Base-by-base conservation (phyloP, 495 filamentous ascomycete genomes). In the Penicillium angulare region DNA sequence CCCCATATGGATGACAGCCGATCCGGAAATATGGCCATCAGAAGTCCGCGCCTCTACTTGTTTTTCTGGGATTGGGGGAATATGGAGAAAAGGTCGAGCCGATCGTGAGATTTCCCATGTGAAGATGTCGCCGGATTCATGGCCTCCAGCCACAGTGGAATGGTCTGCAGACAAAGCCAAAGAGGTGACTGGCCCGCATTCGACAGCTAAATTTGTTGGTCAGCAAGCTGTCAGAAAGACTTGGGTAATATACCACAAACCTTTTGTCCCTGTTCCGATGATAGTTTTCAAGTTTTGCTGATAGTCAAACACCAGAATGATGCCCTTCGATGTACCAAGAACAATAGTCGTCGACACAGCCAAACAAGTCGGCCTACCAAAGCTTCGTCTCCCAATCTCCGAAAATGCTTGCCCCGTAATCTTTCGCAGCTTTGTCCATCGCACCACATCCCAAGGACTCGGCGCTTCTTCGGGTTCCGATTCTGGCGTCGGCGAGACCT, bases 241-340 rank as follows among this genome's bases (percentile, higher is more conserved):
- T 32, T 7, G n/a, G 10, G 26, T 33, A 12, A 38, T 8, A 17
- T 20, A 49, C 33, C 15, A 56, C 61, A 21, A 47, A 61, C 90
- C 91, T 80, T 92, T 95, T 17, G 92, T 97, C 32, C 92, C 90
- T n/a, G 84, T 85, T 12, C 93, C 93, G 59, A 99, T 88, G 44
- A 97, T 92, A 55, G 86, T 83, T 71, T 95, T 95, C 49, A 97
- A 72, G 56, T 84, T 95, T 67, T 99, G 93, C 64, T 92, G 87
- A 67, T 96, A 97, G 69, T 99, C 95, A 73, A 97, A 97, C 36
- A 96, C 82, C 63, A 99, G 72, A 34, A 97, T 86, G 61, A 95
- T 87, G 16, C 93, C 93, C 68, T 95, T 97, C 7, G 89, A 87
- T 7, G 93, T 97, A 16, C 93, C 93, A 39, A 99, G 70, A 3